Conservation (phyloP, 768 basidiomycete species). For the Agaricus bisporus region DNA sequence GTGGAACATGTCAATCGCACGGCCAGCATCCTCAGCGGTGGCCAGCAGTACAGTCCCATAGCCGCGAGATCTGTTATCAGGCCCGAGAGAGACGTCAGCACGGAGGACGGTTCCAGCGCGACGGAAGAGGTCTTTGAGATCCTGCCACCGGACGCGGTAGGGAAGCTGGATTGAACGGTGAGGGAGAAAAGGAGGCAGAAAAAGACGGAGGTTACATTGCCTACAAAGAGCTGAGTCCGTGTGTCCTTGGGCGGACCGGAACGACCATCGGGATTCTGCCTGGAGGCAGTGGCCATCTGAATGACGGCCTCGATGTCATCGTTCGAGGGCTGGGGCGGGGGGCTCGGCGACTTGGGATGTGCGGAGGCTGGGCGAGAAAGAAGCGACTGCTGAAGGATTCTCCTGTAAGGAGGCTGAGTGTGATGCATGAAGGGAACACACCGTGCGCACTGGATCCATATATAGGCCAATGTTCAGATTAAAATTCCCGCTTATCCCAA, state of each 20-base stretch:
- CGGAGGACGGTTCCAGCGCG: constrained; percentile 87
- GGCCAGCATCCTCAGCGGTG: constrained; percentile 88
- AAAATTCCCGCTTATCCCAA: constrained; percentile 11
- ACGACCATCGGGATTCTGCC: constrained; percentile 43
- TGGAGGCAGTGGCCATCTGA: constrained; percentile 77
- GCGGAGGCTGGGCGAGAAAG: constrained; percentile 3
- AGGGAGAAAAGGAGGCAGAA: constrained; percentile 6
- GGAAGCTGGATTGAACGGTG: constrained; percentile 57
- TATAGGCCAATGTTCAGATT: constrained; percentile 11
- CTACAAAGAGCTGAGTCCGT: constrained; percentile 91
- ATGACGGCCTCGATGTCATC: constrained; percentile 93
- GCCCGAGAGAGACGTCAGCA: constrained; percentile 72
- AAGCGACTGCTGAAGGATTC: not conserved
- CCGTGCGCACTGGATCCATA: constrained; percentile 7
- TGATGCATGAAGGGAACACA: constrained; percentile 9
- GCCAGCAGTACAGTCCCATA: constrained; percentile 94
- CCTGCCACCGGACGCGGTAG: constrained; percentile 97
- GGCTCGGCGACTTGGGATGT: constrained; percentile 1
- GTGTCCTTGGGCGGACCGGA: constrained; percentile 64
- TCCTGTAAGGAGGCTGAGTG: constrained; percentile 9
- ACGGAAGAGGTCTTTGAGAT: constrained; percentile 96
- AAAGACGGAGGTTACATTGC: constrained; percentile 57
- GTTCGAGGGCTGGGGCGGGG: constrained; percentile 41
- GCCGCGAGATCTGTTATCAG: constrained; percentile 88
- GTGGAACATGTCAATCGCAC: constrained; percentile 94